These are phyloP conservation scores for Cruciata laevipes DNA, from an alignment of 257 asterid genomes.

Conservation along the genomic window DNA sequence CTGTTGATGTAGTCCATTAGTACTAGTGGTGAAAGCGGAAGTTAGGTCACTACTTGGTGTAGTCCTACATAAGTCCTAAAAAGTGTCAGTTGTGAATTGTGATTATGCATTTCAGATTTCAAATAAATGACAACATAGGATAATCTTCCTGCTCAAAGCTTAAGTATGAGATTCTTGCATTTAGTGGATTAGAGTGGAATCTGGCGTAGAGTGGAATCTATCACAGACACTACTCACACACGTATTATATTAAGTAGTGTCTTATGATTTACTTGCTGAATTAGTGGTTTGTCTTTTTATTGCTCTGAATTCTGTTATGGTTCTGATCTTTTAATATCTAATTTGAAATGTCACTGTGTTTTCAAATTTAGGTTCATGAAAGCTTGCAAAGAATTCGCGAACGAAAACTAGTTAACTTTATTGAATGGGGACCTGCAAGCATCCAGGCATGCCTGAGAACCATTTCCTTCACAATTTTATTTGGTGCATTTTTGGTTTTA, in stretches of 20 bases:
- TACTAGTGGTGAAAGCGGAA: too few relatives aligned
- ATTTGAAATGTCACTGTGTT: constrained; percentile 10
- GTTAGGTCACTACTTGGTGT: too few relatives aligned
- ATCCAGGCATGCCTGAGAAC: constrained; percentile 55
- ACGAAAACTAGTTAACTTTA: constrained; percentile 92
- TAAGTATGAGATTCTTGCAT: too few relatives aligned
- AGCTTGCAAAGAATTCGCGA: constrained; percentile 98
- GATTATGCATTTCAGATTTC: too few relatives aligned
- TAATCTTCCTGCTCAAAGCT: too few relatives aligned
- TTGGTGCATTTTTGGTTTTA: background rate
- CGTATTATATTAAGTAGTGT: background rate
- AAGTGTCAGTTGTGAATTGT: too few relatives aligned
- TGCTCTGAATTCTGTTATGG: constrained; percentile 6
- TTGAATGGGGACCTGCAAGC: constrained; percentile 99
- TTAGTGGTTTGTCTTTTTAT: constrained; percentile 1
- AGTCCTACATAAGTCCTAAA: too few relatives aligned
- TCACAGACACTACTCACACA: too few relatives aligned
- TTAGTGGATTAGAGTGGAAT: too few relatives aligned
- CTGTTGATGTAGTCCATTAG: too few relatives aligned
- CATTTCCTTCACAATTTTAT: constrained; percentile 1
- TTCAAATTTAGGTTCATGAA: constrained; percentile 77
- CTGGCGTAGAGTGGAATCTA: too few relatives aligned
- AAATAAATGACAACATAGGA: too few relatives aligned
- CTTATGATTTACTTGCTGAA: background rate
- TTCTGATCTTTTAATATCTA: constrained; percentile 1